Evolutionary conservation across 495 filamentous ascomycete species (phyloP), one percentile per base, ranked within the genome.

Genomic region (Geopyxis carbonaria): DNA sequence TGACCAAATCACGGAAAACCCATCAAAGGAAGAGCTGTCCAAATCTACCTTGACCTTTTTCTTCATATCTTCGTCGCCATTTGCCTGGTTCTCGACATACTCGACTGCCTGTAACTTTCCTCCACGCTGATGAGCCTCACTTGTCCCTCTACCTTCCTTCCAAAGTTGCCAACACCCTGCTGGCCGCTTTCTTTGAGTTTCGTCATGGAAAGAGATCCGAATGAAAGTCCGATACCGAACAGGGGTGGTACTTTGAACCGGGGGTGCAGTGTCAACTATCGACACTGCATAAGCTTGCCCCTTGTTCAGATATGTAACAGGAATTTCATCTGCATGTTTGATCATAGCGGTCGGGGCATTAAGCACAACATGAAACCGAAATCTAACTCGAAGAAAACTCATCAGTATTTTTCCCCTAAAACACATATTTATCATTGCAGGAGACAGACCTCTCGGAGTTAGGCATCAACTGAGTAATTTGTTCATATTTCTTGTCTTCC

Each of bases 291-390:
- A 97, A 15, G 80, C 76, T 60, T 95, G 87, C 6, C 86, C 86
- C 59, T 97, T 97, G 58, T 97, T 95, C 10, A 97, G 71, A 56
- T 97, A 97, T 0, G 85, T 92, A 10, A 95, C 72, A 0, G 89
- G 89, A 29, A 93, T 86, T 53, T 94, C 89, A 32, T 83, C 75
- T 2, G 70, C 54, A 44, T 79, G 69, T 53, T 78, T 91, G 47
- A 92, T 74, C 87, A 94, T 95, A n/a, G 87, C 87, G 1, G 87
- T 94, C 10, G 85, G 82, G 1, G 87, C 89, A 55, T 93, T 87
- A 33, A 99, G 62, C 0, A 83, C 84, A 27, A 82, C 76, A 52
- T 82, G 75, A 58, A 80, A 99, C 16, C 91, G 83, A 55, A 95
- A 95, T 44, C 86, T 91, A 38, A 60, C 57, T 2, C 59, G 65